Evolutionary conservation across 1,284 basidiomycete species (phyloP), one percentile per base, ranked within the genome.

Genomic region (Ceratobasidium sp.): DNA sequence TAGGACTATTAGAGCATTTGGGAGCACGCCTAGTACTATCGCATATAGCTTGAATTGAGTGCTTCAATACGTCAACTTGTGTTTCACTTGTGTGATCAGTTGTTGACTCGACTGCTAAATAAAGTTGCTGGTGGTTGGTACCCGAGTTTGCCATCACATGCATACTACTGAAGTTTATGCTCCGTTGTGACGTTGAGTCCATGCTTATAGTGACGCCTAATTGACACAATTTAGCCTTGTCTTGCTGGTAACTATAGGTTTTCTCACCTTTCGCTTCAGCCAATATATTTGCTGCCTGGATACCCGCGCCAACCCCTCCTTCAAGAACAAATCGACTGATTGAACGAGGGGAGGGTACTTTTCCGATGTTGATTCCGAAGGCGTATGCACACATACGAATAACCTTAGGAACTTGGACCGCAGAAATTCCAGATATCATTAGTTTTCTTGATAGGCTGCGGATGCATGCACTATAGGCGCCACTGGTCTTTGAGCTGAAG

Each of bases 71-170:
- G 56, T 47, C 27, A 54, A 67, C 65, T 67, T 54, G 65, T 5
- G 65, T 67, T 54, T 67, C 22, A 22, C 65, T 67, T 53, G 65
- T 67, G 45, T 67, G 65, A 54, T 67, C 51, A 41, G 65, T 54
- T 33, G 65, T 67, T 56, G 65, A 67, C 36, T 67, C n/a, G 22
- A 67, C 65, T 22, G 65, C 65, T 33, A 67, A 51, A 24, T 67
- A 67, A 15, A 67, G 65, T 41, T 54, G 65, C 17, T 67, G 7
- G 36, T 67, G 65, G 24, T 27, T 41, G 22, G 22, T 24, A 54
- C n/a, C 2, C 8, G 65, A 51, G 51, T 67, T 67, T n/a, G 65
- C 65, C 50, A 54, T 67, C 33, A 54, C 31, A 44, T 67, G 65
- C 65, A 67, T 67, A 31, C 65, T 67, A 31, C 65, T 67, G 50